Evolutionary conservation across 2,329 filamentous ascomycete genomes (phyloP).

Genomic region (Colletotrichum echinochloae): DNA sequence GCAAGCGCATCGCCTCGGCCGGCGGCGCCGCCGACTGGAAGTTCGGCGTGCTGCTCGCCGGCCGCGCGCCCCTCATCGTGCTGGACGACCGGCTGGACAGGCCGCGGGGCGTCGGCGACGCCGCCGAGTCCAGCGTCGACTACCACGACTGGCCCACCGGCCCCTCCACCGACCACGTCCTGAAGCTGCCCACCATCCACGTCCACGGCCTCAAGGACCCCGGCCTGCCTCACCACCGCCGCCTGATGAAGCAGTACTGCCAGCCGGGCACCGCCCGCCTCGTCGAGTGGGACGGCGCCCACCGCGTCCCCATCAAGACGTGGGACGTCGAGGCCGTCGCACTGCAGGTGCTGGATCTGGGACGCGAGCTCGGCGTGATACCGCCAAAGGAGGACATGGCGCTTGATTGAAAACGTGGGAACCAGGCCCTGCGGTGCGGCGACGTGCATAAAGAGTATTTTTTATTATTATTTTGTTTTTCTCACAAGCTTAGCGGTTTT

Average conservation of each 20-base stretch:
- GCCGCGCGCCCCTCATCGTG: constrained; percentile 69
- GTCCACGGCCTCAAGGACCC: constrained; percentile 74
- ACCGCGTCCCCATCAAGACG: constrained; percentile 77
- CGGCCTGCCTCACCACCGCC: constrained; percentile 69
- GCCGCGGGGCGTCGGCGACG: constrained; percentile 43
- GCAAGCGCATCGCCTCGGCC: constrained; percentile 42
- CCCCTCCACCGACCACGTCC: constrained; percentile 55
- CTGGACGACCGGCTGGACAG: constrained; percentile 54
- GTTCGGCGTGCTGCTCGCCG: constrained; percentile 73
- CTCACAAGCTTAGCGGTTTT: too few species aligned
- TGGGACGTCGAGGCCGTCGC: constrained; percentile 71
- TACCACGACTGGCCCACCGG: constrained; percentile 60
- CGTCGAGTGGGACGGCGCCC: constrained; percentile 80
- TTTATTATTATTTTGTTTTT: too few species aligned
- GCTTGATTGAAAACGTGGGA: constrained; percentile 18
- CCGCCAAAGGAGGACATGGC: background rate
- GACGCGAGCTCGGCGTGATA: constrained; percentile 49
- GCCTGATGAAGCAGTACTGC: constrained; percentile 70
- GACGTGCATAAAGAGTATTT: background rate
- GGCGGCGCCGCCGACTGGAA: constrained; percentile 58
- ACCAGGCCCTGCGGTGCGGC: too few species aligned
- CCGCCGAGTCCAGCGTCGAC: constrained; percentile 47
- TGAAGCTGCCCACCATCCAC: constrained; percentile 73
- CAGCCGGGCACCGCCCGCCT: constrained; percentile 64
- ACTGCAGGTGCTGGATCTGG: constrained; percentile 63